Evolutionary conservation across 129 eudicot species (phyloP).

Genomic region (Tagetes patula): DNA sequence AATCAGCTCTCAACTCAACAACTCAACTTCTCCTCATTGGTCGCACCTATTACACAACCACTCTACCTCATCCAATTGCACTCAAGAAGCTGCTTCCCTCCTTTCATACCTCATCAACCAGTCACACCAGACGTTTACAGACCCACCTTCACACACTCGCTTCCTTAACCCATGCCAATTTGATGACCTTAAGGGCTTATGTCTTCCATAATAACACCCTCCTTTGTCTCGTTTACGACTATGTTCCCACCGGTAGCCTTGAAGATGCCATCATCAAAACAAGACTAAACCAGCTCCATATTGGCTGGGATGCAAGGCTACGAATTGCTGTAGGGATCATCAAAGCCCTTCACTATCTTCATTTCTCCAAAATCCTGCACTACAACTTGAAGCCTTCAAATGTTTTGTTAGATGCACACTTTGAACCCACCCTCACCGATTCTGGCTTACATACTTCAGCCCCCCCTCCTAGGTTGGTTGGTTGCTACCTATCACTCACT

Average conservation of each 20-base stretch:
- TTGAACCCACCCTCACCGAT: constrained; percentile 73
- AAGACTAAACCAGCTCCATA: constrained; percentile 44
- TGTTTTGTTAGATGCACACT: constrained; percentile 63
- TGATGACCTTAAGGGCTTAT: constrained; percentile 78
- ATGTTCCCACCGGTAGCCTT: constrained; percentile 75
- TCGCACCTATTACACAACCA: no score
- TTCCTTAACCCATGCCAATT: constrained; percentile 58
- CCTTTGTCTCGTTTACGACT: constrained; percentile 69
- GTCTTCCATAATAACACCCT: constrained; percentile 36
- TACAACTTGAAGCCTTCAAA: constrained; percentile 62
- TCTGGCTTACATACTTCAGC: constrained; percentile 31
- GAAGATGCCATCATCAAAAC: constrained; percentile 59
- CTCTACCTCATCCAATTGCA: constrained; percentile 32
- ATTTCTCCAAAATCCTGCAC: constrained; percentile 56
- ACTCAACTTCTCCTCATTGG: no score
- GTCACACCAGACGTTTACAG: constrained; percentile 45
- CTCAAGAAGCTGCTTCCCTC: constrained; percentile 46
- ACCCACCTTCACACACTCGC: constrained; percentile 63
- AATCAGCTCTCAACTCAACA: constrained; percentile 41
- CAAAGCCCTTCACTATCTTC: constrained; percentile 69
- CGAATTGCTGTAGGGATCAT: constrained; percentile 25
- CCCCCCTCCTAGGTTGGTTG: background rate
- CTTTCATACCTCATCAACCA: background rate
- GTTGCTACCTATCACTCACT: background rate
- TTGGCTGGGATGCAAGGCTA: constrained; percentile 70